phyloP scores from a whole-genome alignment of 2,329 filamentous ascomycete genomes.

The Fusarium chuoi region DNA sequence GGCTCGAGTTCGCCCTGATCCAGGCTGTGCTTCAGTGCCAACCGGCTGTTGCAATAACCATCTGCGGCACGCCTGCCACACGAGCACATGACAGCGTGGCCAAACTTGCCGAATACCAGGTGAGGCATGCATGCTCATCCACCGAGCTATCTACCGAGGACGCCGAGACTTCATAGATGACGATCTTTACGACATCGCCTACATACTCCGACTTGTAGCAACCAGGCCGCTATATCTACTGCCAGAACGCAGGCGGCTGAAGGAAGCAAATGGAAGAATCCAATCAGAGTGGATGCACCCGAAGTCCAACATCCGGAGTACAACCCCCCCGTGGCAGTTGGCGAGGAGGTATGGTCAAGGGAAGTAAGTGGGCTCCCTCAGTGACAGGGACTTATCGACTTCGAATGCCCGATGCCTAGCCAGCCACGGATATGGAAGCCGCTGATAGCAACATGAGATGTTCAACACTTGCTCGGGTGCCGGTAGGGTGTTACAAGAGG shows the following conservation, averaged over 20 bases:
- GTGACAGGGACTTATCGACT: rapidly evolving
- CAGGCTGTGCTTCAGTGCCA: not conserved
- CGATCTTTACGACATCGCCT: rapidly evolving
- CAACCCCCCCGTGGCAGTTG: not conserved
- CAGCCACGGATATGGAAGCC: rapidly evolving
- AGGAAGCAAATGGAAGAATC: not conserved
- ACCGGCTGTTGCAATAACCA: rapidly evolving
- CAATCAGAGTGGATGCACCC: not conserved
- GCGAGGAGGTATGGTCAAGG: not conserved
- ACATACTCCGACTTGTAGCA: not conserved
- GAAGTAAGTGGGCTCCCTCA: rapidly evolving
- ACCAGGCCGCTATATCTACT: no score
- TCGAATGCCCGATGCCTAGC: not conserved
- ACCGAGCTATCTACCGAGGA: rapidly evolving
- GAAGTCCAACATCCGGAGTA: not conserved
- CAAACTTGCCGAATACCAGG: not conserved
- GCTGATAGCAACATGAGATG: not conserved
- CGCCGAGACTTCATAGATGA: not conserved
- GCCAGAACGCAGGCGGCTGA: not conserved
- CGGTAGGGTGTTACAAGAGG: rapidly evolving
- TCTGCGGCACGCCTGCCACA: not conserved
- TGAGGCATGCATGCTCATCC: not conserved
- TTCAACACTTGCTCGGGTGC: not conserved
- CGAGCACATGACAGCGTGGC: not conserved
- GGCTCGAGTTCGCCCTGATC: rapidly evolving